A percentile compares a stretch with the other conserved stretches of the same genome.
phyloP scores from a whole-genome alignment of 768 basidiomycete species.

The Phaeotremella skinneri region DNA sequence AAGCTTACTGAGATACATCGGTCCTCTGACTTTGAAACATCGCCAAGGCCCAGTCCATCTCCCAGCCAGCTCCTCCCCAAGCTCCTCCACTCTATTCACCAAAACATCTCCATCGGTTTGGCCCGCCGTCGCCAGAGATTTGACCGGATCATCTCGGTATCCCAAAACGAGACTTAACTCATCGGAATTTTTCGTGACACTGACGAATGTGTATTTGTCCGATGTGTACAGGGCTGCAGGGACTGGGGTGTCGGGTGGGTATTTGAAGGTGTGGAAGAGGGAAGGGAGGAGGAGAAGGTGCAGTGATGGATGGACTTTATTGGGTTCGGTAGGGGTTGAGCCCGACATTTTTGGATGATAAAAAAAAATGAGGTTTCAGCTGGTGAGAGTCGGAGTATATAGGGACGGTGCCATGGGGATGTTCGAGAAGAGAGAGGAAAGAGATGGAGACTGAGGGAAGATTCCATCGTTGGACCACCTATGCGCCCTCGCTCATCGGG shows the following conservation, averaged over 20 bases:
- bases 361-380: background rate
- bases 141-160: background rate
- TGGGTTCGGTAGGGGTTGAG: constrained; percentile 19
- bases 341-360: background rate
- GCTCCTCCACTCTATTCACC: constrained; percentile 18
- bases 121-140: background rate
- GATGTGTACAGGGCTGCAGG: background rate
- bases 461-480: no score
- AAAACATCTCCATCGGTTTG: constrained; percentile 5
- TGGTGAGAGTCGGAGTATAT: no score
- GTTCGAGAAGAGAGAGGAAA: no score
- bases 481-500: no score
- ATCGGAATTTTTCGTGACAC: constrained; percentile 8
- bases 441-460: background rate
- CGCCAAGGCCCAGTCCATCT: constrained; percentile 23
- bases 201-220: constrained; percentile 14
- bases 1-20: constrained; percentile 19
- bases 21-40: constrained; percentile 17
- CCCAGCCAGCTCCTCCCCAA: constrained; percentile 20
- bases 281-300: constrained; percentile 14
- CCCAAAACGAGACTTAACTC: constrained; percentile 13
- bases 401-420: background rate
- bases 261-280: constrained; percentile 14
- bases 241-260: constrained; percentile 3
- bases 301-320: constrained; percentile 11